A percentile compares a stretch with the other conserved stretches of the same genome.
Conservation (phyloP, 345 rosid species). For the Arabis hirsuta region DNA sequence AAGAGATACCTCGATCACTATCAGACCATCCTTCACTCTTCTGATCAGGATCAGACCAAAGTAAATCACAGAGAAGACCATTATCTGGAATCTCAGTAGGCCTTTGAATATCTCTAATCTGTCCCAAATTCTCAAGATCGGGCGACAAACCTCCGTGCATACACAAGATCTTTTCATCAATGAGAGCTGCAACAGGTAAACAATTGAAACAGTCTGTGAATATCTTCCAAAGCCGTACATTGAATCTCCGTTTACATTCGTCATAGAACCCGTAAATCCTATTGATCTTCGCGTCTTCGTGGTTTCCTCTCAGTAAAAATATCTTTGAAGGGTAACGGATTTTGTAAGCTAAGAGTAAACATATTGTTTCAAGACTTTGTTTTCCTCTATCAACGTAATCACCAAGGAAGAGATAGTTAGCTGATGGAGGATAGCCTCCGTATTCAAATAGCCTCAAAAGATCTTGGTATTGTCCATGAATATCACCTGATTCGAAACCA, state of each 20-base stretch:
- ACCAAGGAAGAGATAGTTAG: constrained; percentile 91
- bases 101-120: constrained; percentile 78
- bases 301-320: constrained; percentile 90
- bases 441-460: constrained; percentile 82
- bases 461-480: constrained; percentile 96
- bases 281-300: constrained; percentile 97
- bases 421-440: constrained; percentile 91
- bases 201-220: constrained; percentile 94
- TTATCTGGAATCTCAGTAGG: constrained; percentile 90
- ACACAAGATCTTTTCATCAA: constrained; percentile 88
- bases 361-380: constrained; percentile 96
- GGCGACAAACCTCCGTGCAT: constrained; percentile 99
- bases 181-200: constrained; percentile 89
- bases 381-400: constrained; percentile 98
- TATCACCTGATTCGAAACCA: constrained; percentile 64
- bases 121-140: constrained; percentile 67
- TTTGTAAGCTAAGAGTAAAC: constrained; percentile 94
- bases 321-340: constrained; percentile 78
- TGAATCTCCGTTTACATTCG: constrained; percentile 96
- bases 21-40: constrained; percentile 76
- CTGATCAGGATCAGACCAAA: constrained; percentile 96
- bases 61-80: constrained; percentile 93
- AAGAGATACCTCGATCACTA: constrained; percentile 92
- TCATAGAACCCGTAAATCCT: constrained; percentile 95
- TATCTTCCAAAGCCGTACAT: constrained; percentile 93